These are phyloP conservation scores for Rutstroemia sp. DNA, from an alignment of 2,329 filamentous ascomycete species.

Conservation along the genomic window DNA sequence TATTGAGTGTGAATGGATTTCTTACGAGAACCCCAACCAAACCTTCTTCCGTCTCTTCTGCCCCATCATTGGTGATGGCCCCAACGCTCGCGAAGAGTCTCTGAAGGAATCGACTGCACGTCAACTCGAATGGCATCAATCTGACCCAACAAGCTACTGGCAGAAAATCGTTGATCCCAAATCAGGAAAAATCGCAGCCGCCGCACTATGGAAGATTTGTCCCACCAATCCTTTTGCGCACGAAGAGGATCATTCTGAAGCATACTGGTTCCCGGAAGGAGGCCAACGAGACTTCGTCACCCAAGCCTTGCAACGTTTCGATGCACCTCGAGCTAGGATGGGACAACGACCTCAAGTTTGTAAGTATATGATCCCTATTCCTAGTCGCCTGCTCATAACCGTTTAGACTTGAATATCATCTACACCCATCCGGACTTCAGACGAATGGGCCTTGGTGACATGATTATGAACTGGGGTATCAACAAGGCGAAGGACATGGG, in stretches of 20 bases:
- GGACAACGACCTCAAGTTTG: constrained; percentile 2
- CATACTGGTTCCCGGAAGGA: constrained; percentile 2
- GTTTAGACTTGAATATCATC: constrained; percentile 7
- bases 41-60: constrained; percentile 4
- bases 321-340: background rate
- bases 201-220: constrained; percentile 6
- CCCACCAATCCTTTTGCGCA: constrained; percentile 1
- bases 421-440: constrained; percentile 7
- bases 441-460: background rate
- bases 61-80: background rate
- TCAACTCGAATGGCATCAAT: constrained; percentile 2
- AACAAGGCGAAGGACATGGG: constrained; percentile 3
- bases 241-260: background rate
- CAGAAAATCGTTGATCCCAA: constrained; percentile 3
- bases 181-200: background rate
- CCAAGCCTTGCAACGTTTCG: background rate
- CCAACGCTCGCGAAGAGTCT: background rate
- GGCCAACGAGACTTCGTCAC: background rate
- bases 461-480: constrained; percentile 6
- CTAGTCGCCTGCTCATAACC: background rate
- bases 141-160: constrained; percentile 6
- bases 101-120: background rate
- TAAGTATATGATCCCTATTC: background rate
- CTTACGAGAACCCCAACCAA: constrained; percentile 1
- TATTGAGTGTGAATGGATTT: constrained; percentile 2